Evolutionary conservation across 345 rosid species (phyloP), one percentile per base, ranked within the genome.

Genomic region (Draba incana): DNA sequence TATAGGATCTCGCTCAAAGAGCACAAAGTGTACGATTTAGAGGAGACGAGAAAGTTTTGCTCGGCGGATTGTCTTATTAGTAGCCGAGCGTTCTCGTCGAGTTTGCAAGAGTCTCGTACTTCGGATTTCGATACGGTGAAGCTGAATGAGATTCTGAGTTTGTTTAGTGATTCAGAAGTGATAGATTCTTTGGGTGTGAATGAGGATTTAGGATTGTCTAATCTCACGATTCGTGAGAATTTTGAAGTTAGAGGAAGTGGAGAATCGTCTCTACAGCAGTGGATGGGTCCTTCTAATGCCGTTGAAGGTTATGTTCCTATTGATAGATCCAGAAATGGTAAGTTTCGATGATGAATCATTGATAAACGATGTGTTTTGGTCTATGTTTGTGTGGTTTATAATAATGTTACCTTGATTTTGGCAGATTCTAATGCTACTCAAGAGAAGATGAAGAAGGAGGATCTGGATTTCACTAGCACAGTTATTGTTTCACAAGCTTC

Each of bases 251-350:
- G 52, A 41, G 62, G 49, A 41, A 60, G 43, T 10, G 86, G 78
- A 63, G 84, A 78, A 25, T 72, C 72, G 43, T 33, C 77, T 39
- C 42, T 71, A 47, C 84, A 83, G 50, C 54, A 81, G 57, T 84
- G 86, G 84, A 70, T 69, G 66, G 96, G 96, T 63, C 85, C 92
- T 37, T 84, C 92, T 10, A 77, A 81, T 80, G 92, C 97, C 30
- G 84, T 93, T 67, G 96, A 93, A 79, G 97, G 99, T 55, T 88
- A 90, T 78, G 86, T 89, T 72, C 97, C 96, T 3, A 74, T 68
- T 3, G 64, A 64, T 50, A 77, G 81, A 25, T 47, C 60, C 10
- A 78, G 48, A 56, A 61, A 44, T 62, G 88, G 89, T 84, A 61
- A 68, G 59, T 44, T 52, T 52, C 1, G 3, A 23, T 66, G 41